A percentile compares a stretch with the other conserved stretches of the same genome.
These are phyloP conservation scores for Clitopilus hobsonii DNA, from an alignment of 768 basidiomycete species.

Conservation along the genomic window DNA sequence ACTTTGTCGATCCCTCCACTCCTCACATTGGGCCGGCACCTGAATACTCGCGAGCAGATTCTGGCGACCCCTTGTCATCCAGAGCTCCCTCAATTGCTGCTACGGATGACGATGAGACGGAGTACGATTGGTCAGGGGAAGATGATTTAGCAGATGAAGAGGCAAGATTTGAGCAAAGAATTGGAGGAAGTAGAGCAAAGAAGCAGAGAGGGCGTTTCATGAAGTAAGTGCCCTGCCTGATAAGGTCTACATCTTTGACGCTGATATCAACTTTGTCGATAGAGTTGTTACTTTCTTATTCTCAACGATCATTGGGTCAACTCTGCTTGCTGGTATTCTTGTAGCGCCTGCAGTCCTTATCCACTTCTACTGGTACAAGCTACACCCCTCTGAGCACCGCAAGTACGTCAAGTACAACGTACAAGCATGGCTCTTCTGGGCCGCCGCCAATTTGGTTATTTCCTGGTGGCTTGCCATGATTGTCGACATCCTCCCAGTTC, in stretches of 20 bases:
- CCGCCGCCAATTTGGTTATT: conserved; percentile 68
- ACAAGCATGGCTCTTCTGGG: conserved; percentile 81
- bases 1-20: conserved; percentile 44
- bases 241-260: not conserved
- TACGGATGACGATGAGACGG: conserved; percentile 53
- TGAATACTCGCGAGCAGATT: conserved; percentile 24
- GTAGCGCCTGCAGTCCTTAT: conserved; percentile 58
- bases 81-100: conserved; percentile 42
- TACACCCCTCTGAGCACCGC: conserved; percentile 49
- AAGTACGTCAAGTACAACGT: conserved; percentile 61
- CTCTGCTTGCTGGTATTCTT: conserved; percentile 56
- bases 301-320: conserved; percentile 71
- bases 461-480: conserved; percentile 78
- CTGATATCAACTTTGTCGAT: not conserved
- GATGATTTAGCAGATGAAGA: conserved; percentile 72
- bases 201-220: conserved; percentile 46
- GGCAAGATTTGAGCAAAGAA: conserved; percentile 56
- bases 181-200: conserved; percentile 43
- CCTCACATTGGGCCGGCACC: conserved; percentile 19
- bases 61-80: conserved; percentile 22
- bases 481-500: conserved; percentile 61
- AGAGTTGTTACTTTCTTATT: conserved; percentile 62
- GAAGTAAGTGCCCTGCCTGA: conserved; percentile 32
- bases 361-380: conserved; percentile 68
- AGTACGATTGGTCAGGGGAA: conserved; percentile 78